phyloP scores from a whole-genome alignment of 768 basidiomycete species.

The Porphyrellus cyaneotinctus region DNA sequence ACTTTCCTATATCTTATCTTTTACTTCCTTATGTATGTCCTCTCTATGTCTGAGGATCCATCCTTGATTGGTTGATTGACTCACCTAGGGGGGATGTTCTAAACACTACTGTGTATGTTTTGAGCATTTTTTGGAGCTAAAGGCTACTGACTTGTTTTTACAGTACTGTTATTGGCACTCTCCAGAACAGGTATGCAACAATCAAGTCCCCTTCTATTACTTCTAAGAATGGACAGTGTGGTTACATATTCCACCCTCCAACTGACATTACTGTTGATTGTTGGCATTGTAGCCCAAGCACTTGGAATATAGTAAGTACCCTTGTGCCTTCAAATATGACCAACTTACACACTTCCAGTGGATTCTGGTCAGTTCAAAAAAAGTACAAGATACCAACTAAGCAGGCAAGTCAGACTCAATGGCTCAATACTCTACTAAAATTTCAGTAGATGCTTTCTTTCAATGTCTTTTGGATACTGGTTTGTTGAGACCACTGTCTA shows the following conservation, averaged over 20 bases:
- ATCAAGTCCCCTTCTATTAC: background rate
- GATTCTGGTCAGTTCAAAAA: constrained; percentile 70
- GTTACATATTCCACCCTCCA: constrained; percentile 72
- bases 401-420: constrained; percentile 27
- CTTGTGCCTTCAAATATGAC: background rate
- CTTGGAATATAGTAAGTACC: constrained; percentile 61
- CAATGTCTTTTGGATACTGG: constrained; percentile 70
- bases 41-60: background rate
- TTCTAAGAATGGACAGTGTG: constrained; percentile 39
- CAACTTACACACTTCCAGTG: constrained; percentile 29
- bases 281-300: constrained; percentile 61
- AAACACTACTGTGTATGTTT: constrained; percentile 65
- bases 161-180: constrained; percentile 66
- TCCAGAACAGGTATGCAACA: constrained; percentile 60
- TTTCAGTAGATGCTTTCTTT: constrained; percentile 61
- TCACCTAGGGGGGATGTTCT: constrained; percentile 62
- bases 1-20: constrained; percentile 72
- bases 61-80: background rate
- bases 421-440: background rate
- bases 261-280: constrained; percentile 61
- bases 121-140: background rate
- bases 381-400: constrained; percentile 61
- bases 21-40: constrained; percentile 70
- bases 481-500: constrained; percentile 24
- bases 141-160: background rate